Evolutionary conservation across 371 early-diverging fungal genomes (phyloP).

Genomic region (Caulochytrium protostelioides): DNA sequence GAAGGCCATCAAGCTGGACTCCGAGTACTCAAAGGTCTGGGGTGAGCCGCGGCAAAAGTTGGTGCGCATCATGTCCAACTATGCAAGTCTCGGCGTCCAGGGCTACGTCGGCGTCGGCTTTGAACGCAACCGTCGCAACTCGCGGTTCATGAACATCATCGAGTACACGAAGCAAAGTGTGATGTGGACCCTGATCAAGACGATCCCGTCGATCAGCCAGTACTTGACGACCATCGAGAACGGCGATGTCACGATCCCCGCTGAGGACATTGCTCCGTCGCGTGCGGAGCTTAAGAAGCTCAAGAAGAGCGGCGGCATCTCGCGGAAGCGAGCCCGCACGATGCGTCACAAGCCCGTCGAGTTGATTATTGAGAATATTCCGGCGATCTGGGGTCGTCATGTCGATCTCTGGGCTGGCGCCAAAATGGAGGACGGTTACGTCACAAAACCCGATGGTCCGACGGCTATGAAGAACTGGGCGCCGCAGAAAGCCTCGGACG

Average conservation of each 20-base stretch:
- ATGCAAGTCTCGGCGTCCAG: conserved; percentile 38
- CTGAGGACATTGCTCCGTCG: too few species aligned
- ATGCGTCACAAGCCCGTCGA: conserved; percentile 14
- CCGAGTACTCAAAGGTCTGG: not conserved
- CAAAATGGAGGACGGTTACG: conserved; percentile 1
- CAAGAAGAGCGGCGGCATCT: conserved; percentile 8
- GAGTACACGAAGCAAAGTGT: conserved; percentile 29
- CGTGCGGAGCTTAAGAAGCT: conserved; percentile 11
- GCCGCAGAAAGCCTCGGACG: conserved; percentile 17
- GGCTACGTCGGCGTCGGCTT: conserved; percentile 39
- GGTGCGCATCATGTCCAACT: conserved; percentile 29
- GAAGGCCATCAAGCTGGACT: conserved; percentile 17
- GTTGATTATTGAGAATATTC: conserved; percentile 15
- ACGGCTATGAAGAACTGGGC: conserved; percentile 10
- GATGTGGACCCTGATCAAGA: conserved; percentile 32
- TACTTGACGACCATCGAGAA: conserved; percentile 19
- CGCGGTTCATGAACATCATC: conserved; percentile 24
- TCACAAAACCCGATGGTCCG: conserved; percentile 6
- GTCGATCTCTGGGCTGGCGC: conserved; percentile 13
- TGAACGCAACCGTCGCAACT: conserved; percentile 31
- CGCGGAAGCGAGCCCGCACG: conserved; percentile 8
- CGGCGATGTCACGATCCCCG: conserved; percentile 5
- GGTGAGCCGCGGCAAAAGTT: conserved; percentile 1
- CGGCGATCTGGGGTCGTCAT: conserved; percentile 18
- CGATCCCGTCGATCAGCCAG: conserved; percentile 30